Evolutionary conservation across 2,329 filamentous ascomycete species (phyloP), one percentile per base, ranked within the genome.

Genomic region (Penicillium brasilianum): DNA sequence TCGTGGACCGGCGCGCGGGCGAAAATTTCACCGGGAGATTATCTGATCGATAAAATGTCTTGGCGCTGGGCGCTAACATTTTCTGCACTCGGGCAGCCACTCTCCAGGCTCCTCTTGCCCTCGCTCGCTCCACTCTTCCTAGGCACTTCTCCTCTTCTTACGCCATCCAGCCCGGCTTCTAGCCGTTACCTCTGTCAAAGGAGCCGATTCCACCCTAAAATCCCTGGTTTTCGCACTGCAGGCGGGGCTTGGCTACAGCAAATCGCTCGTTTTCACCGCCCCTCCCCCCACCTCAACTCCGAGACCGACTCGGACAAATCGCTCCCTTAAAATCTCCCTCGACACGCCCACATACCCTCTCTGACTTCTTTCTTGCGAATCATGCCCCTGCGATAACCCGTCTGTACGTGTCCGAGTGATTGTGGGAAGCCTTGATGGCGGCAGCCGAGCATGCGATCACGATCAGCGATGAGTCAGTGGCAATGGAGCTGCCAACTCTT

Each of bases 31-130:
- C 56, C 65, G 51, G 30, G 59, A 57, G 63, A 64, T 78, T 77
- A 77, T 76, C 69, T 69, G 69, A 78, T 79, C 76, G 77, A 79
- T 78, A 79, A 78, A 66, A 74, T 74, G 75, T 71, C 77, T 76
- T 76, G 66, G 66, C 67, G 37, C 22, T 36, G 52, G 58, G 57
- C 61, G 61, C 66, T 63, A 64, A 55, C 55, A 60, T 39, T 61
- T 58, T 57, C 55, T 66, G 56, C 55, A 60, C 54, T 61, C 66
- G 41, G 53, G 30, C 64, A 63, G 60, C 44, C 46, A 54, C 9
- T 54, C 52, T 54, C 37, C 22, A 30, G 37, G n/a, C 37, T 28
- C 30, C 14, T 25, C 32, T 41, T 36, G 16, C 8, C 20, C 58
- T 58, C 52, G 55, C 41, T 22, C 49, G 46, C 61, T 59, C 55